A percentile compares a stretch with the other conserved stretches of the same genome.
Evolutionary conservation across 106 monocot species (phyloP).

Genomic region (Narthecium ossifragum): DNA sequence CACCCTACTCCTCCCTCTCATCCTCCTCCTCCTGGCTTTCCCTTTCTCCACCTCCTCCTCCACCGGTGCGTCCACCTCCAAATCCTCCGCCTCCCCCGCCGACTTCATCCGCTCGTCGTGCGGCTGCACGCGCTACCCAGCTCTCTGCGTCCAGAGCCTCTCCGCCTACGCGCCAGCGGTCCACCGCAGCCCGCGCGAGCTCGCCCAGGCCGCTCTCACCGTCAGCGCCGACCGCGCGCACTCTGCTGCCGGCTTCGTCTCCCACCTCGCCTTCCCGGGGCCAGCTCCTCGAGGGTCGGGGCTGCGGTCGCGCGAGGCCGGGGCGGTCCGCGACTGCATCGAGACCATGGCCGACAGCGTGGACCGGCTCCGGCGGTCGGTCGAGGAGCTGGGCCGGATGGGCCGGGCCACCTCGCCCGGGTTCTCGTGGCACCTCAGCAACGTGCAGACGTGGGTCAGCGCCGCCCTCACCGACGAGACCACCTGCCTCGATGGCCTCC

Average conservation of each 20-base stretch:
- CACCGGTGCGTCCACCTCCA: no score
- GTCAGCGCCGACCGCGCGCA: constrained; percentile 23
- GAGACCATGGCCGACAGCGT: constrained; percentile 59
- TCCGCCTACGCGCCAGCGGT: constrained; percentile 1
- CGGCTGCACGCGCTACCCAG: constrained; percentile 12
- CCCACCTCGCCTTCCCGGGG: not conserved
- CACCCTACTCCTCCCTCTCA: no score
- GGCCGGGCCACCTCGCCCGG: constrained; percentile 20
- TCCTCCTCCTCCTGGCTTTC: no score
- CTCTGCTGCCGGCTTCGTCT: constrained; percentile 20
- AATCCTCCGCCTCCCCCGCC: not conserved
- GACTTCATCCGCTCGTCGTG: constrained; percentile 18
- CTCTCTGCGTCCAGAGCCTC: constrained; percentile 19
- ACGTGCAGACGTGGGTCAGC: constrained; percentile 81
- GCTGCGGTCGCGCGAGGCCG: constrained; percentile 1
- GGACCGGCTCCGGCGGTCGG: constrained; percentile 38
- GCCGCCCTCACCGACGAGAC: constrained; percentile 79
- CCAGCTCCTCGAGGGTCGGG: constrained; percentile 1
- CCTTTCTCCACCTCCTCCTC: no score
- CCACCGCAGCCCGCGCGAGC: constrained; percentile 26
- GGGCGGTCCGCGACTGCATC: constrained; percentile 66
- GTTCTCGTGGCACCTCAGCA: constrained; percentile 42
- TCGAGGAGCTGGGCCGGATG: constrained; percentile 34
- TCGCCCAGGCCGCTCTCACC: constrained; percentile 30
- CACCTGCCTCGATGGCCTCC: constrained; percentile 46